Conservation (phyloP, 305 asterid species). For the Rubia tinctorum region DNA sequence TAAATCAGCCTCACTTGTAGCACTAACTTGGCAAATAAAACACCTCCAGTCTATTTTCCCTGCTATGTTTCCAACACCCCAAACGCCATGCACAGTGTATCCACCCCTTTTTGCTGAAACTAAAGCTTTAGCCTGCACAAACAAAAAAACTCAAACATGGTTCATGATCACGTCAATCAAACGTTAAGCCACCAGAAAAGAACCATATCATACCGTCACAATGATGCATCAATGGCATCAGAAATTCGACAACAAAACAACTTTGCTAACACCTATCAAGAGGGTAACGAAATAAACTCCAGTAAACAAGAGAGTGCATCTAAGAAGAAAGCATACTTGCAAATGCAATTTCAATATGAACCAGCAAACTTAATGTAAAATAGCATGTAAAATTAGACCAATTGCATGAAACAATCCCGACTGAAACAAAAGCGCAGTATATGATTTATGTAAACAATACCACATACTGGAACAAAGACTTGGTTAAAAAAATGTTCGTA, state of each 20-base stretch:
- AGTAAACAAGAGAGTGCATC: background rate
- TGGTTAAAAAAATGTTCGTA: too few species aligned
- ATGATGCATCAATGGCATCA: background rate
- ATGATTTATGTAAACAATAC: slow-evolving; percentile 16
- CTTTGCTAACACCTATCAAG: too few species aligned
- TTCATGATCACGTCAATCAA: slow-evolving; percentile 10
- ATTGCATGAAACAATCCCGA: background rate
- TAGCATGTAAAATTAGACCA: too few species aligned
- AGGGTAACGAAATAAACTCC: too few species aligned
- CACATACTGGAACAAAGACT: background rate
- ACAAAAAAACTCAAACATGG: slow-evolving; percentile 10
- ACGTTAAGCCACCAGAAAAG: background rate
- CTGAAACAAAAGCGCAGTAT: slow-evolving; percentile 13
- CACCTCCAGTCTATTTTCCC: slow-evolving; percentile 47
- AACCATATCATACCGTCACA: background rate
- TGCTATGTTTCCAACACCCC: slow-evolving; percentile 24
- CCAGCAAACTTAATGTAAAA: too few species aligned
- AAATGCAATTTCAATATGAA: background rate
- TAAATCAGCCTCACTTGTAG: slow-evolving; percentile 38
- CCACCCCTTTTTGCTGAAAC: slow-evolving; percentile 20
- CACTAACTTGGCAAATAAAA: slow-evolving; percentile 41
- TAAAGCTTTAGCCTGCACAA: slow-evolving; percentile 34
- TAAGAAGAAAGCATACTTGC: too few species aligned
- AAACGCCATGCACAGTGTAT: slow-evolving; percentile 3
- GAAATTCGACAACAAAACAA: too few species aligned